Percentiles rank a stretch among this genome's conserved stretches.
phyloP scores from a whole-genome alignment of 2,329 filamentous ascomycete species.

The Alternaria ventricosa region DNA sequence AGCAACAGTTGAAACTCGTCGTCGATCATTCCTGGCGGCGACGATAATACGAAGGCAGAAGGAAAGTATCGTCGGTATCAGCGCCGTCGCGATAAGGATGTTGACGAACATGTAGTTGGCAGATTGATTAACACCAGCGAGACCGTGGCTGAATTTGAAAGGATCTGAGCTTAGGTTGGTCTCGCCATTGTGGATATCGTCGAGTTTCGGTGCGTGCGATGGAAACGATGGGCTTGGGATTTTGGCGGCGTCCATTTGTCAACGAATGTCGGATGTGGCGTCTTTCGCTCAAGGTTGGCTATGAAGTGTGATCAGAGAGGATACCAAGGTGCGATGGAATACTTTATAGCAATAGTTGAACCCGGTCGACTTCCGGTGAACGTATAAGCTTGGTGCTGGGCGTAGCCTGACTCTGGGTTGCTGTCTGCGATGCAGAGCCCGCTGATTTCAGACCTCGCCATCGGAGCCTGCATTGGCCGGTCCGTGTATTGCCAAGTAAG shows the following conservation, averaged over 20 bases:
- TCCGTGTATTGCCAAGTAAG: not conserved
- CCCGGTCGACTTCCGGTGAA: not conserved
- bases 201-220: not conserved
- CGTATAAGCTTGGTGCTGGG: not conserved
- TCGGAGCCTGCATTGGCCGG: not conserved
- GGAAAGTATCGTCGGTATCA: slow-evolving; percentile 9
- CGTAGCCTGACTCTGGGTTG: not conserved
- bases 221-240: not conserved
- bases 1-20: slow-evolving; percentile 10
- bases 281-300: not conserved
- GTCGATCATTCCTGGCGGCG: slow-evolving; percentile 14
- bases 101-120: slow-evolving; percentile 49
- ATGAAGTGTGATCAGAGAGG: not conserved
- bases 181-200: slow-evolving; percentile 11
- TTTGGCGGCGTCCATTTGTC: not conserved
- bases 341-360: not conserved
- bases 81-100: slow-evolving; percentile 15
- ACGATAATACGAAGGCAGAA: slow-evolving; percentile 9
- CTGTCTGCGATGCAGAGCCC: not conserved
- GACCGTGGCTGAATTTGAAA: slow-evolving; percentile 48
- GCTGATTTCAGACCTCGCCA: not conserved
- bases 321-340: not conserved
- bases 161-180: slow-evolving; percentile 22
- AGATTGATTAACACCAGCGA: slow-evolving; percentile 53
- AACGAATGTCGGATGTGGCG: not conserved